Conservation (phyloP, 2,329 filamentous ascomycete genomes). For the Arthrobotrys pseudoclavata region DNA sequence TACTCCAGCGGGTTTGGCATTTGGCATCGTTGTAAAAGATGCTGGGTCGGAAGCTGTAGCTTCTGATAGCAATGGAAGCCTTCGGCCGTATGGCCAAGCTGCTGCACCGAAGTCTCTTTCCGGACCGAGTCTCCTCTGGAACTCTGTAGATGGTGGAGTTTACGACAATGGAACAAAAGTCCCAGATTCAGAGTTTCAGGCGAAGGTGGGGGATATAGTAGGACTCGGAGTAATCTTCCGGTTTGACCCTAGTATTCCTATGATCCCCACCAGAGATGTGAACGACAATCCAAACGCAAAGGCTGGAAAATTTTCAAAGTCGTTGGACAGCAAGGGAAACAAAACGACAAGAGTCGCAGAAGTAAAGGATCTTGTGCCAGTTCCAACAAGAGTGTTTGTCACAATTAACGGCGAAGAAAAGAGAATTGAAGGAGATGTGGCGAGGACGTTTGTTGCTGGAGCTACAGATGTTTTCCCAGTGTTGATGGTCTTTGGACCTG, state of each 20-base stretch:
- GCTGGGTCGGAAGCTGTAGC: constrained; percentile 31
- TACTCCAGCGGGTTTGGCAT: constrained; percentile 18
- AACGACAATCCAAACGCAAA: constrained; percentile 49
- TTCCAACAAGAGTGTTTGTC: constrained; percentile 47
- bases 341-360: constrained; percentile 51
- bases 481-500: constrained; percentile 47
- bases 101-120: constrained; percentile 42
- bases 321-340: constrained; percentile 46
- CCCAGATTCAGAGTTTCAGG: constrained; percentile 12
- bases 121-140: constrained; percentile 47
- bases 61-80: constrained; percentile 28
- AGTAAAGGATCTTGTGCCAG: constrained; percentile 34
- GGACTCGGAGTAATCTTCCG: constrained; percentile 46
- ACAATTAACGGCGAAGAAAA: constrained; percentile 51
- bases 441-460: constrained; percentile 35
- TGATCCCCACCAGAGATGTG: constrained; percentile 51
- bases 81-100: constrained; percentile 24
- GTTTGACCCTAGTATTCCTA: constrained; percentile 46
- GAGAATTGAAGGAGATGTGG: constrained; percentile 25
- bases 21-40: constrained; percentile 55
- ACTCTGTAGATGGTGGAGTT: constrained; percentile 45
- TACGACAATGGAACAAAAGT: constrained; percentile 39
- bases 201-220: constrained; percentile 38
- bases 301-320: constrained; percentile 41
- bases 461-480: constrained; percentile 53